phyloP scores from a whole-genome alignment of 306 rosid genomes.

The Hylodesmum podocarpum region DNA sequence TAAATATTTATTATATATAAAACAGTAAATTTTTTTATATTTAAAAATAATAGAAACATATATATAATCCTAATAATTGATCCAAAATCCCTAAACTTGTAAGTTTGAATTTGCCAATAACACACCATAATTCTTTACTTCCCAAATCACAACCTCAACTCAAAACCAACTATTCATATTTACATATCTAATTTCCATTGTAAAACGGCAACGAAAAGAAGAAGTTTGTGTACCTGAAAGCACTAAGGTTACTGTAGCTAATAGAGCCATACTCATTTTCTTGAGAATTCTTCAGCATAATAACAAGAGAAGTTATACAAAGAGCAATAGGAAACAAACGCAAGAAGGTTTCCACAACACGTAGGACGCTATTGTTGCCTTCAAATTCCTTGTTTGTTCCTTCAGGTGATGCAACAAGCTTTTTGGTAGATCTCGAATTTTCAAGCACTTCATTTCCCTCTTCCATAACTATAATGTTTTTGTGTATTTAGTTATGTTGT shows the following conservation, averaged over 20 bases:
- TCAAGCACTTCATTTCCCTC: slow-evolving; percentile 11
- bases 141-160: not conserved
- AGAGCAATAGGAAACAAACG: slow-evolving; percentile 71
- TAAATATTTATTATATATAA: no score
- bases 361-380: slow-evolving; percentile 25
- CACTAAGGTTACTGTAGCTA: slow-evolving; percentile 65
- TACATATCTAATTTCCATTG: not conserved
- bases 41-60: no score
- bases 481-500: not conserved
- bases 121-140: not conserved
- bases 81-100: not conserved
- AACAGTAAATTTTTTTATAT: no score
- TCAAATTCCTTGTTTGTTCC: slow-evolving; percentile 10
- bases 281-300: slow-evolving; percentile 84
- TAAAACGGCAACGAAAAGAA: not conserved
- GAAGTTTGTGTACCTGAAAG: slow-evolving; percentile 96
- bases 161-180: not conserved
- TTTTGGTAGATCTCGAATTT: slow-evolving; percentile 33
- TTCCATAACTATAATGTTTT: not conserved
- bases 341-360: slow-evolving; percentile 66
- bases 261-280: slow-evolving; percentile 65
- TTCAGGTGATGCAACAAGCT: not conserved
- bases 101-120: not conserved
- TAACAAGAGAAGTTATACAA: slow-evolving; percentile 68
- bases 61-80: no score